Evolutionary conservation across 2,329 filamentous ascomycete species (phyloP).

Genomic region (Pseudofabraea citricarpa): DNA sequence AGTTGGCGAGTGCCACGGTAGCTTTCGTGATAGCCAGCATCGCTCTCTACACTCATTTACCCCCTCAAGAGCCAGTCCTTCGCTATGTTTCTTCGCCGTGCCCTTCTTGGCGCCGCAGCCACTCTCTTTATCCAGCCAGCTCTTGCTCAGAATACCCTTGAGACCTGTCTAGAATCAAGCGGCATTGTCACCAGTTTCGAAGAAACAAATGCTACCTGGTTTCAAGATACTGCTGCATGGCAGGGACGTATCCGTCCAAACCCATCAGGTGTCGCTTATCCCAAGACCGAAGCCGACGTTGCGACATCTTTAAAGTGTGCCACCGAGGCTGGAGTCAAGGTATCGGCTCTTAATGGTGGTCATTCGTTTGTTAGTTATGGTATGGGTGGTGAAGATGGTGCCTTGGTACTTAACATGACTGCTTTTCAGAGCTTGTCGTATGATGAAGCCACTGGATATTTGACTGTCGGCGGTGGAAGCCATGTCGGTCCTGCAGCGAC

Average conservation of each 20-base stretch:
- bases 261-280: not conserved
- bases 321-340: slow-evolving; percentile 32
- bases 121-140: not conserved
- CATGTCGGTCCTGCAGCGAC: slow-evolving; percentile 1
- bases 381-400: slow-evolving; percentile 32
- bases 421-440: slow-evolving; percentile 36
- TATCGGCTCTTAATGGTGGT: slow-evolving; percentile 44
- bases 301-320: slow-evolving; percentile 40
- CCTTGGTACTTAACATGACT: slow-evolving; percentile 10
- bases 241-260: not conserved
- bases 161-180: not conserved
- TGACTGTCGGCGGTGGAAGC: slow-evolving; percentile 10
- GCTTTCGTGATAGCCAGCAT: too few species aligned
- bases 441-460: slow-evolving; percentile 32
- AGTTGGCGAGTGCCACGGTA: too few species aligned
- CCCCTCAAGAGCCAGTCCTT: too few species aligned
- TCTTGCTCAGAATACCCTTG: not conserved
- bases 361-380: slow-evolving; percentile 48
- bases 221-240: not conserved
- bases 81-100: too few species aligned
- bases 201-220: not conserved
- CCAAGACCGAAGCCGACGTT: slow-evolving; percentile 23
- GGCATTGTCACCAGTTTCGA: not conserved
- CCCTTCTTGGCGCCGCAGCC: not conserved
- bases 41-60: too few species aligned